Conservation (phyloP, 176 grass and related monocot genomes). For the Pharus latifolius region DNA sequence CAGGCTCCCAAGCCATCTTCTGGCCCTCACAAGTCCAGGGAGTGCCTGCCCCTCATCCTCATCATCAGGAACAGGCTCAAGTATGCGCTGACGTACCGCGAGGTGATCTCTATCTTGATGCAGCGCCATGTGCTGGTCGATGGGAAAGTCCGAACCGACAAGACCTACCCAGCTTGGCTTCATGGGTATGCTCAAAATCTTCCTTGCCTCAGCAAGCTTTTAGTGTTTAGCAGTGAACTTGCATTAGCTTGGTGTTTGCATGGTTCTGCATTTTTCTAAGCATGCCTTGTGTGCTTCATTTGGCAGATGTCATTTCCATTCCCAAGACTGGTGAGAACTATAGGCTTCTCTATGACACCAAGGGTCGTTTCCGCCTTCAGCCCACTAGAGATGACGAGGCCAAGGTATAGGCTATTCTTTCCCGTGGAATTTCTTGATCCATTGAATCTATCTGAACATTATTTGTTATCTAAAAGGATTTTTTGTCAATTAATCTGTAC, state of each 20-base stretch:
- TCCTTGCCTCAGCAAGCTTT: no score
- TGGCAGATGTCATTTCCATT: conserved; percentile 33
- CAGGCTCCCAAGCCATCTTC: conserved; percentile 36
- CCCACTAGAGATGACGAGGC: no score
- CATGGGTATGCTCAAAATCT: conserved; percentile 14
- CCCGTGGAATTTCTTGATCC: conserved; percentile 26
- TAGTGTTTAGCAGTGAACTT: not conserved
- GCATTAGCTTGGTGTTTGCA: not conserved
- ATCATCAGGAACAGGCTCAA: conserved; percentile 36
- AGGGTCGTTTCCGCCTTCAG: no score
- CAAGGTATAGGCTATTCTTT: no score
- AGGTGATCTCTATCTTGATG: no score
- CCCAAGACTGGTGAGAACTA: no score
- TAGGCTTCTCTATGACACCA: no score
- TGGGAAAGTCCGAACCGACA: conserved; percentile 34
- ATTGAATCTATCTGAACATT: no score
- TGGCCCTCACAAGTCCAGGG: conserved; percentile 24
- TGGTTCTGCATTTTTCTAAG: not conserved
- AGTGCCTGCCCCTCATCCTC: conserved; percentile 27
- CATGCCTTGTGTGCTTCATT: not conserved
- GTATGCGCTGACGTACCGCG: conserved; percentile 17
- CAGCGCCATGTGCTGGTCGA: no score
- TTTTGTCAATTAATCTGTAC: no score
- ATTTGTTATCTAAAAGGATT: no score
- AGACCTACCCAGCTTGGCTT: conserved; percentile 43